phyloP scores from a whole-genome alignment of 306 rosid genomes.

The Lathyrus aphaca region DNA sequence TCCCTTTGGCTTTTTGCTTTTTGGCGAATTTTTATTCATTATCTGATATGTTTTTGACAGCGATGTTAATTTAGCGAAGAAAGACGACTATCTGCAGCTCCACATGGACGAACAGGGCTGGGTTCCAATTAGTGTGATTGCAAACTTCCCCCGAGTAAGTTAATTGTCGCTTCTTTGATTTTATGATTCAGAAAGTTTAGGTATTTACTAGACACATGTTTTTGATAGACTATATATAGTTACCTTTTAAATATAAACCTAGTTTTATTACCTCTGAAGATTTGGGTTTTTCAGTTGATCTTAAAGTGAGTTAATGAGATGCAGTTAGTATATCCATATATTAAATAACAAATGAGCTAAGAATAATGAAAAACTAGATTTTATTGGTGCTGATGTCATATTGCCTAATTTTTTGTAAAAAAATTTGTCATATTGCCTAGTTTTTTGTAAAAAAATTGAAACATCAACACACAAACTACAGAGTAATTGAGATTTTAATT shows the following conservation, averaged over 20 bases:
- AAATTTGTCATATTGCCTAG: constrained; percentile 8
- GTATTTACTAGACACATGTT: neutral
- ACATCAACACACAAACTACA: neutral
- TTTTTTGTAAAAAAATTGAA: neutral
- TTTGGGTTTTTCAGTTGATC: neutral
- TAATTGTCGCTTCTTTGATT: neutral
- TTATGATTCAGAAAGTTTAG: neutral
- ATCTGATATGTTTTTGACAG: neutral
- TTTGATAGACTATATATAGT: neutral
- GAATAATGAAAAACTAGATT: neutral
- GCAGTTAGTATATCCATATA: neutral
- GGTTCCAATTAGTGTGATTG: constrained; percentile 12
- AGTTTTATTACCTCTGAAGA: neutral
- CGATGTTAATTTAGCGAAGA: neutral
- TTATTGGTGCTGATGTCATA: neutral
- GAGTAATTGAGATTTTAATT: neutral
- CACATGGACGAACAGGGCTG: constrained; percentile 11
- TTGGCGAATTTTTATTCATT: neutral
- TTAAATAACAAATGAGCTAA: neutral
- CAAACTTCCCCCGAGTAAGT: constrained; percentile 8
- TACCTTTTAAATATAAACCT: too few species aligned
- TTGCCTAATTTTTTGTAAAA: neutral
- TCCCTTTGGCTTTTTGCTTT: neutral
- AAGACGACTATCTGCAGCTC: neutral
- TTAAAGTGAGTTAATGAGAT: neutral